Evolutionary conservation across 1,139 yeast genomes (phyloP).

Genomic region (Candida sojae): DNA sequence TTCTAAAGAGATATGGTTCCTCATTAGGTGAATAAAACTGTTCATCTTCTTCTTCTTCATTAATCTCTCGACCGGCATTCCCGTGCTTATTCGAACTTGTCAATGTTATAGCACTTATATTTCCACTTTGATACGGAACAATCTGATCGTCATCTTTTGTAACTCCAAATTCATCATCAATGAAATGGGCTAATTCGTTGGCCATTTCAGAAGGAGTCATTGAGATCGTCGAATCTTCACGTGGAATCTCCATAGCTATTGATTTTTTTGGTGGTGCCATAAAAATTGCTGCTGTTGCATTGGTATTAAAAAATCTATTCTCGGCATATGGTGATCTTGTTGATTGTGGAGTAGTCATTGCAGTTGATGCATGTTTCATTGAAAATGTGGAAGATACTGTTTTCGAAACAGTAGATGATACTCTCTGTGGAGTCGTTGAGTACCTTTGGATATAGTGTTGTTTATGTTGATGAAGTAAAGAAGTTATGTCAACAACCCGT

Average conservation of each 20-base stretch:
- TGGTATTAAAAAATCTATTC: background rate
- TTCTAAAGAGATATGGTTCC: background rate
- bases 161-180: constrained; percentile 23
- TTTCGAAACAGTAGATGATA: background rate
- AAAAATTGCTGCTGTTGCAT: background rate
- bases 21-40: constrained; percentile 18
- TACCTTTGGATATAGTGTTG: background rate
- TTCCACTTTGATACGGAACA: constrained; percentile 8
- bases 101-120: constrained; percentile 12
- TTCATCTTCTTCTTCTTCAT: constrained; percentile 21
- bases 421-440: background rate
- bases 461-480: background rate
- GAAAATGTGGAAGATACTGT: background rate
- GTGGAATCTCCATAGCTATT: background rate
- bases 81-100: constrained; percentile 18
- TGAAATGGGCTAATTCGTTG: constrained; percentile 30
- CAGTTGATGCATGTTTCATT: background rate
- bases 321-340: background rate
- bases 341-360: background rate
- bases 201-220: constrained; percentile 33
- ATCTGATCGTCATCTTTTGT: background rate
- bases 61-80: constrained; percentile 12
- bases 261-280: background rate
- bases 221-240: constrained; percentile 27
- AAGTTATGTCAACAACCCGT: constrained; percentile 1